Base-by-base conservation (phyloP, 2,329 filamentous ascomycete genomes). In the Xylogone sp. region DNA sequence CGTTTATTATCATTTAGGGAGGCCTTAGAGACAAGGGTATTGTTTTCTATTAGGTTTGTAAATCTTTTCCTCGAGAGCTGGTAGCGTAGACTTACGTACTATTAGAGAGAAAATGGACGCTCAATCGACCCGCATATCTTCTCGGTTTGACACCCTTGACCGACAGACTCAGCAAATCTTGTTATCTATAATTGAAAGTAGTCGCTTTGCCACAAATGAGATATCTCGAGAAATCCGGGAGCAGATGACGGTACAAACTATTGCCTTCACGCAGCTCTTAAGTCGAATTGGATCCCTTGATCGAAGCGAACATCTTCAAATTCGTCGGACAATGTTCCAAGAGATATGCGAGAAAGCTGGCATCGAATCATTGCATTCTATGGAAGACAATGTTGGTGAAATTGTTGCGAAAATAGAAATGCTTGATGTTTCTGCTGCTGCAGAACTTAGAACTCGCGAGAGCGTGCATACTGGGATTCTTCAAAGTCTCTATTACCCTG, bases 31-130 rank as follows among this genome's bases (percentile, higher is more conserved):
- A 24, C 45, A 6, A 34, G 21, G 3, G 8, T 53, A 9, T 19
- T 53, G 2, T 42, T 53, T 16, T 50, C 52, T n/a, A 18, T 53
- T 7, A 50, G 48, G 52, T 50, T 31, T 31, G 27, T 31, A 31
- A 31, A 31, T 31, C n/a, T 8, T 31, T 8, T 31, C 27, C 27
- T 31, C 13, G 27, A 8, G 27, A 31, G 27, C 27, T 31, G 13
- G 27, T 31, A 13, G 13, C 27, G 13, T 13, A 31, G 27, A 13
- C 13, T 31, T 13, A 31, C 27, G 13, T 31, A 7, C 13, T 31
- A 31, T 31, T 31, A 31, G 27, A 31, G 8, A 31, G 13, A 31
- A 31, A 31, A 13, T 31, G 7, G 27, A 31, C 13, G 27, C 7
- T 7, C 27, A 31, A 31, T 31, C 27, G 27, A 31, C 13, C 13